A percentile compares a stretch with the other conserved stretches of the same genome.
Conservation (phyloP, 768 basidiomycete genomes). For the Cubamyces sp. region DNA sequence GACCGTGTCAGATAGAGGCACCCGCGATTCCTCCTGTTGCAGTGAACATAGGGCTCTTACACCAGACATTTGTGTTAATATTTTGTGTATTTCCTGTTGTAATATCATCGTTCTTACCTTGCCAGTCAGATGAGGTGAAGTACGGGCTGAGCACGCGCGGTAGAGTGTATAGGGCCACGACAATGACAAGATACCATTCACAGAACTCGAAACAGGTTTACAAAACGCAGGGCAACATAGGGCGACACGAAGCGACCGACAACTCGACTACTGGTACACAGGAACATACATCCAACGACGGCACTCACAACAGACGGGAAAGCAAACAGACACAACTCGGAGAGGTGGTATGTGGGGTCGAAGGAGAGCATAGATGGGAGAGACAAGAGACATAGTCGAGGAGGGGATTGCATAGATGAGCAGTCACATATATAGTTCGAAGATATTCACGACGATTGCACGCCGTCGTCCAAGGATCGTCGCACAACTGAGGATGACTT, state of each 20-base stretch:
- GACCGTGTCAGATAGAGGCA: too few relatives aligned
- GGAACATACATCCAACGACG: conserved; percentile 4
- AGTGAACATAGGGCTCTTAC: too few relatives aligned
- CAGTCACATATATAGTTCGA: not conserved
- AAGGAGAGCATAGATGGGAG: conserved; percentile 1
- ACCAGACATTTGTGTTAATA: too few relatives aligned
- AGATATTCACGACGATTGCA: not conserved
- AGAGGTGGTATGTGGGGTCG: not conserved
- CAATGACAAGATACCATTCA: not conserved
- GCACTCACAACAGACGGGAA: conserved; percentile 3
- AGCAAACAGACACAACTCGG: conserved; percentile 4
- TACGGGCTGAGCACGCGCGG: not conserved
- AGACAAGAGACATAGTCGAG: not conserved
- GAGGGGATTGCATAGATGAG: not conserved
- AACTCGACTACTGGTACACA: conserved; percentile 6
- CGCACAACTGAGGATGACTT: not conserved
- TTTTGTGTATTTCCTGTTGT: too few relatives aligned
- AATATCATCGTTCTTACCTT: too few relatives aligned
- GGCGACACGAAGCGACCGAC: conserved; percentile 5
- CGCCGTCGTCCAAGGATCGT: conserved; percentile 8
- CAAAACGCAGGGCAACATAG: conserved; percentile 1
- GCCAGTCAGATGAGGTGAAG: too few relatives aligned
- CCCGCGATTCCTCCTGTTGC: too few relatives aligned
- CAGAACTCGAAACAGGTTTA: not conserved
- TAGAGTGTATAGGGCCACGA: not conserved